Conservation (phyloP, 345 rosid species). For the Lumnitzera racemosa region DNA sequence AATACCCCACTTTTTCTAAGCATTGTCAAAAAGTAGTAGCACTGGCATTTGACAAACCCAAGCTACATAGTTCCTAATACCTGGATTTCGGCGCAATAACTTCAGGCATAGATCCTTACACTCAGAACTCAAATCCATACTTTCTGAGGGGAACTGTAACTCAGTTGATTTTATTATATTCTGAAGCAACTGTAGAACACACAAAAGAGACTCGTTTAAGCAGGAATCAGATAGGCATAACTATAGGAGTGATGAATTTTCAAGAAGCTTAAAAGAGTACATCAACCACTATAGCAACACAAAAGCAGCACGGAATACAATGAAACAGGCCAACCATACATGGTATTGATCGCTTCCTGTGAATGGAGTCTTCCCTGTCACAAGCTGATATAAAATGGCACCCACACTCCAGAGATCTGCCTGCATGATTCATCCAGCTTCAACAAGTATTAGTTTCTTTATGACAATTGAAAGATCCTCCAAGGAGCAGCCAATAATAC, state of each 20-base stretch:
- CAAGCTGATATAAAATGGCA: constrained; percentile 91
- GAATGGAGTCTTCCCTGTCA: constrained; percentile 88
- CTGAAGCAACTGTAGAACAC: constrained; percentile 72
- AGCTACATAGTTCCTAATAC: constrained; percentile 28
- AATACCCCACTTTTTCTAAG: too few relatives aligned
- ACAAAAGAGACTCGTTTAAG: not conserved
- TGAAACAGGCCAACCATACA: constrained; percentile 29
- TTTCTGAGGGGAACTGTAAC: constrained; percentile 63
- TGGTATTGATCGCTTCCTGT: constrained; percentile 86
- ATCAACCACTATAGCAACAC: not conserved
- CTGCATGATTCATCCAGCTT: constrained; percentile 41
- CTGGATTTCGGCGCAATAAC: constrained; percentile 86
- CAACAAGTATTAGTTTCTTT: constrained; percentile 25
- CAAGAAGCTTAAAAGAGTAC: not conserved
- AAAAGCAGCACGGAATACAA: not conserved
- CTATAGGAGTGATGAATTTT: not conserved
- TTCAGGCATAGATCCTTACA: constrained; percentile 90
- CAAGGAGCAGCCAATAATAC: constrained; percentile 32
- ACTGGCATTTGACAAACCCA: not conserved
- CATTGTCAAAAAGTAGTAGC: too few relatives aligned
- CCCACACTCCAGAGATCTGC: constrained; percentile 99
- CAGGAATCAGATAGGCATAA: not conserved
- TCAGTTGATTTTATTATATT: constrained; percentile 78
- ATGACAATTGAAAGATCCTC: constrained; percentile 5
- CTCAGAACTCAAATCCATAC: constrained; percentile 45